phyloP scores from a whole-genome alignment of 257 asterid genomes.

The Nicotiana undulata region DNA sequence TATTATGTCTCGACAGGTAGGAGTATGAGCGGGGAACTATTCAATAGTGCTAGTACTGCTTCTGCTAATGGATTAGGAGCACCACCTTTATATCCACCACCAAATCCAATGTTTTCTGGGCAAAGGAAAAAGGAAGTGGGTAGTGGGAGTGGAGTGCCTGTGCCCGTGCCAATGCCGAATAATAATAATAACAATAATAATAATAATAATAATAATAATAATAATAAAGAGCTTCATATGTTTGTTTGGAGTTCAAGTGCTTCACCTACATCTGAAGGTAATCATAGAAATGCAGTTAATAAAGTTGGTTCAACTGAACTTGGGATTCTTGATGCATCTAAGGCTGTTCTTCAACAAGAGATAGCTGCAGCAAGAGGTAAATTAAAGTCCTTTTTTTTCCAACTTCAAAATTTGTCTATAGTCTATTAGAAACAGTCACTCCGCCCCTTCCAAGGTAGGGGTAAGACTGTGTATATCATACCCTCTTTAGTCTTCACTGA shows the following conservation, averaged over 20 bases:
- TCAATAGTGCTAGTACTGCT: constrained; percentile 11
- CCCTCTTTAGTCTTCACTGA: no score
- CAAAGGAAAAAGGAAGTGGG: constrained; percentile 51
- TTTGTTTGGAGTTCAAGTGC: constrained; percentile 95
- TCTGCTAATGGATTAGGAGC: background rate
- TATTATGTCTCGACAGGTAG: constrained; percentile 22
- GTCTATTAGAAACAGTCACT: background rate
- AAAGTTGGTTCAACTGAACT: constrained; percentile 41
- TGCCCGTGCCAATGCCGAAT: background rate
- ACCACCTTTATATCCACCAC: constrained; percentile 58
- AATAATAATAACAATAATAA: constrained; percentile 15
- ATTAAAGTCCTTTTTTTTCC: background rate
- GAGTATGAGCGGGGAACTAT: constrained; percentile 78
- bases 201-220: background rate
- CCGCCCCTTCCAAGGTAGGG: no score
- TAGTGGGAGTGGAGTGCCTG: background rate
- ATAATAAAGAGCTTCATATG: constrained; percentile 75
- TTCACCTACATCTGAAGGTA: constrained; percentile 78
- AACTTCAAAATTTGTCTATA: background rate
- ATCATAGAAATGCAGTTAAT: constrained; percentile 44
- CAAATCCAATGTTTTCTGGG: constrained; percentile 68
- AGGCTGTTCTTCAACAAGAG: constrained; percentile 44
- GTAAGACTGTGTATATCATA: no score
- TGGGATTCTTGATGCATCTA: constrained; percentile 39
- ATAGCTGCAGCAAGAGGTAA: constrained; percentile 51